Evolutionary conservation across 129 eudicot genomes (phyloP), one percentile per base, ranked within the genome.

Genomic region (Gnaphalium uliginosum): DNA sequence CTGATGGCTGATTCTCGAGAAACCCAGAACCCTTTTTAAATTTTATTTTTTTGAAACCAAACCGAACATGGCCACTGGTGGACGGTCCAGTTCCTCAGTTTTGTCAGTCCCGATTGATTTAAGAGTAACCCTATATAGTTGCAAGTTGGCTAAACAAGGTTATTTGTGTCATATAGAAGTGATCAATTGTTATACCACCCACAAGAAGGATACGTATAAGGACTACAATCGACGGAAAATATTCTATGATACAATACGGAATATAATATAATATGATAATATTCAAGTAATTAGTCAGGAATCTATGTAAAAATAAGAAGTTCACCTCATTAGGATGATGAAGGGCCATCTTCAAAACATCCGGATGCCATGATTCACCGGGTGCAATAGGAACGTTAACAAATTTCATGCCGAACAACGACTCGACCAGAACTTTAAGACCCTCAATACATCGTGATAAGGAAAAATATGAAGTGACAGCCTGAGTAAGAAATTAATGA

Each of bases 311-410:
- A 60, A 39, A 50, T 63, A 63, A n/a, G 8, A 62, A 72, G 71
- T 24, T 30, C 77, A 90, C 98, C 98, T 93, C 98, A 64, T 88
- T 79, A 72, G 93, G 96, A 84, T 93, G 96, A 86, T 88, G 81
- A 56, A 93, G 87, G 72, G 91, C 85, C 89, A 93, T 81, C 72
- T 93, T 93, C 69, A 93, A 75, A 75, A 93, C 96, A 83, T 93
- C 93, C 10, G 93, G 96, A 76, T 93, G 98, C 98, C 98, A 93
- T 73, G 98, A 86, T 85, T 93, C 98, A 75, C 97, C 97, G 39
- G 87, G 93, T 62, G 93, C 87, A 74, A 87, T 81, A 72, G 97
- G 93, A 48, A 85, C 66, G 33, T 81, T 62, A 19, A 73, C 81
- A 73, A 86, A 85, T 53, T 82, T 90, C 79, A 89, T 85, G 25